Evolutionary conservation across 805 yeast genomes (phyloP), one percentile per base, ranked within the genome.

Genomic region (Suhomyces tanzawaensis): DNA sequence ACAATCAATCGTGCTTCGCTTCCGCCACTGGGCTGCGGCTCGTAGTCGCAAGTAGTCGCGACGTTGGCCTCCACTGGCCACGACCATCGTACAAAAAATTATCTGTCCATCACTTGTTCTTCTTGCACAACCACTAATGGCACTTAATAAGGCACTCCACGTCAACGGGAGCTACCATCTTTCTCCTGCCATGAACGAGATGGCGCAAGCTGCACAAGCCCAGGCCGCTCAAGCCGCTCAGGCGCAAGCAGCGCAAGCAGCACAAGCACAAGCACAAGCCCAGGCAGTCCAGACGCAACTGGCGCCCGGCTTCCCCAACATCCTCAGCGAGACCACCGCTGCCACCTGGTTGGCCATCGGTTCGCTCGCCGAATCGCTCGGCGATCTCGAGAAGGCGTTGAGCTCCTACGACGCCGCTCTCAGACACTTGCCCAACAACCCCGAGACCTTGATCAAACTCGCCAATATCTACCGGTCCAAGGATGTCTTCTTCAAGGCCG

Each of bases 261-360:
- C 39, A 18, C 39, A 29, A 18, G 34, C 37, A n/a, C 37, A 29
- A 16, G 34, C 37, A 3, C 37, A 29, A 17, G 37, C 37, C 19
- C 34, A 28, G 26, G 19, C 30, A 12, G 21, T 19, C 25, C 32
- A 14, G 15, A 33, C 29, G 1, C 29, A 28, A 11, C 28, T 24
- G 3, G 29, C 19, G 14, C 34, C 25, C 30, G 44, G 5, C 39
- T 35, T 46, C 22, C 33, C 57, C 18, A 48, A 41, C 21, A 42
- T 57, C 19, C 47, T 65, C 24, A 39, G 60, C 45, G 66, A 74
- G 57, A 81, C 87, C 34, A 82, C 87, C 17, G 81, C 86, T 1
- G 84, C 82, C 38, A 84, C 96, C 3, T 89, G 96, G 96, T 66
- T 85, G 33, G 89, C 95, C 14, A 79, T 88, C 39, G 96, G 96